Base-by-base conservation (phyloP, 768 basidiomycete genomes). In the Lyophyllum shimeji region DNA sequence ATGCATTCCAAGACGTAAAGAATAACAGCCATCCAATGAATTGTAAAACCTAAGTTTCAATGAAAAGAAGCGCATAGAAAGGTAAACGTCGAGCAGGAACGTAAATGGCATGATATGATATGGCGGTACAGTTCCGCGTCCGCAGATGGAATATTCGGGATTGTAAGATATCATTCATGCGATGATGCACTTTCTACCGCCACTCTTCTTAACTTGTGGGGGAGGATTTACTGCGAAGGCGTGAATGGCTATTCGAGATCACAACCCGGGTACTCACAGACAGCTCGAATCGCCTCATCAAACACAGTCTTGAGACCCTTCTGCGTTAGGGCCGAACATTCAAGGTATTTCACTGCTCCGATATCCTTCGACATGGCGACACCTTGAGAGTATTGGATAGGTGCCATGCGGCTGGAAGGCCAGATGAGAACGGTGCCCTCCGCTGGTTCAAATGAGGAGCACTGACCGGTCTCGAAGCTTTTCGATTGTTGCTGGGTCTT, bases 221-320 rank as follows among this genome's bases (percentile, higher is more conserved):
- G 85, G 84, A 59, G 90, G 90, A 71, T 93, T 88, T 72, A 93
- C 91, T 93, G 62, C 7, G 15, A 45, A 13, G 17, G 23, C 12
- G 17, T 58, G 46, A 55, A 40, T 51, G 9, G 8, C 8, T 29
- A 12, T 33, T 21, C n/a, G n/a, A 27, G 20, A n/a, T 39, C 18
- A 34, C 18, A 18, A 44, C 33, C 18, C 34, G 8, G 9, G 23
- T 52, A 88, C 92, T 84, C 71, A 94, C 92, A 77, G 64, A 98
- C 96, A 53, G 94, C 93, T 52, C 97, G 86, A 66, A 99, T 98
- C 42, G 97, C 97, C 74, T 98, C 97, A 71, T 98, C 97, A 69
- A 99, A 99, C 43, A 99, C 97, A 56, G 90, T 95, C 84, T 99
- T 99, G 69, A 99, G 77, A 15, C 96, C 96, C 75, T 98, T 97